Percentiles rank a stretch among this genome's conserved stretches.
phyloP scores from a whole-genome alignment of 2,329 filamentous ascomycete species.

The Chaetomiaceae sp. region DNA sequence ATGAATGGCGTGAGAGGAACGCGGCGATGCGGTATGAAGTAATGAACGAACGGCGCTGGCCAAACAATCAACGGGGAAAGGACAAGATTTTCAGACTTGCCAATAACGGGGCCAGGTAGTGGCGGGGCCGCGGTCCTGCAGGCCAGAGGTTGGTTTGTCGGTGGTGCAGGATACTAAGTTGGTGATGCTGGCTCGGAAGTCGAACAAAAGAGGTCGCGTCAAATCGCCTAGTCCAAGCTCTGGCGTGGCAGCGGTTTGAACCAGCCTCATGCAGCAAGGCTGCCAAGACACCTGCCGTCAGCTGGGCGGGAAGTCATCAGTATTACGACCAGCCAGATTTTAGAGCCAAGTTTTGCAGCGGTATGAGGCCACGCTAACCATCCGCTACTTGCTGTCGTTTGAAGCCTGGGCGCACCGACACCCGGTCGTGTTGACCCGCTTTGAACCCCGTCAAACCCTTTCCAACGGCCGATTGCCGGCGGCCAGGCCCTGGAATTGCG shows the following conservation, averaged over 20 bases:
- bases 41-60: neutral
- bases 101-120: no score
- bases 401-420: neutral
- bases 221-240: slow-evolving; percentile 18
- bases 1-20: no score
- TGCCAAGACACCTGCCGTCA: no score
- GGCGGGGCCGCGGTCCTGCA: no score
- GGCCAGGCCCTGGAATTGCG: slow-evolving; percentile 18
- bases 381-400: neutral
- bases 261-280: neutral
- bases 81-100: no score
- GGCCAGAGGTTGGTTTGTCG: no score
- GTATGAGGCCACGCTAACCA: neutral
- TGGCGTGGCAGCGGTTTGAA: slow-evolving; percentile 9
- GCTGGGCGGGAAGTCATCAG: no score
- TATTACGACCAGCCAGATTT: no score
- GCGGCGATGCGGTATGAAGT: neutral
- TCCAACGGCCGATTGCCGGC: slow-evolving; percentile 23
- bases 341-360: no score
- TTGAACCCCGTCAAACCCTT: slow-evolving; percentile 1
- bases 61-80: neutral
- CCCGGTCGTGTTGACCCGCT: neutral
- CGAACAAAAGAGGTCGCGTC: slow-evolving; percentile 13
- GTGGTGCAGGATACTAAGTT: no score
- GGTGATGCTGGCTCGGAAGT: slow-evolving; percentile 9